phyloP scores from a whole-genome alignment of 2,329 filamentous ascomycete genomes.

The Ceratocystis albifundus region DNA sequence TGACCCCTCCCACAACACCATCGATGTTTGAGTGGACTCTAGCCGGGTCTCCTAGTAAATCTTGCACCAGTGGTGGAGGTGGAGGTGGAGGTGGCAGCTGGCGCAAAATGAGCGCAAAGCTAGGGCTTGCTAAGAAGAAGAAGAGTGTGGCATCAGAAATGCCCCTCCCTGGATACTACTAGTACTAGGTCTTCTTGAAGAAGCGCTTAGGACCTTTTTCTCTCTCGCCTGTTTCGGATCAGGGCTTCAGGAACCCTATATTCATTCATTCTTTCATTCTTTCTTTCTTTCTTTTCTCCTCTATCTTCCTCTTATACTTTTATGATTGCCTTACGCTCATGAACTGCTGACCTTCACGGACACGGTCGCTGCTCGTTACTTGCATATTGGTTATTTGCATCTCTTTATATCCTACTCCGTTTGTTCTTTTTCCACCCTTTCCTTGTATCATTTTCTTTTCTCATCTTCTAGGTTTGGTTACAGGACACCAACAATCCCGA shows the following conservation, averaged over 20 bases:
- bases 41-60: constrained; percentile 41
- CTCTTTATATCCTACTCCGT: constrained; percentile 13
- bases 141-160: constrained; percentile 14
- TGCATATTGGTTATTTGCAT: constrained; percentile 12
- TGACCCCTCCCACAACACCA: constrained; percentile 65
- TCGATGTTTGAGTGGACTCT: constrained; percentile 49
- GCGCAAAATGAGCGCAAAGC: constrained; percentile 53
- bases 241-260: background rate
- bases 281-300: constrained; percentile 3
- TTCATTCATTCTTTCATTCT: constrained; percentile 9
- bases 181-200: background rate
- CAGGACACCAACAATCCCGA: constrained; percentile 13
- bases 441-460: constrained; percentile 1
- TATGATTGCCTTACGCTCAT: constrained; percentile 14
- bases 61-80: constrained; percentile 45
- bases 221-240: background rate
- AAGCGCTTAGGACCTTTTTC: background rate
- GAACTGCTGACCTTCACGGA: constrained; percentile 9
- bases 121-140: constrained; percentile 36
- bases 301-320: background rate
- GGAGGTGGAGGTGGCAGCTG: constrained; percentile 49
- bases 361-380: constrained; percentile 6
- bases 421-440: constrained; percentile 7
- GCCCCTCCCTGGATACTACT: constrained; percentile 1
- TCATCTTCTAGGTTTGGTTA: constrained; percentile 10